Percentiles rank a stretch among this genome's conserved stretches.
Conservation (phyloP, 208 protist genomes). For the Leishmania arabica region DNA sequence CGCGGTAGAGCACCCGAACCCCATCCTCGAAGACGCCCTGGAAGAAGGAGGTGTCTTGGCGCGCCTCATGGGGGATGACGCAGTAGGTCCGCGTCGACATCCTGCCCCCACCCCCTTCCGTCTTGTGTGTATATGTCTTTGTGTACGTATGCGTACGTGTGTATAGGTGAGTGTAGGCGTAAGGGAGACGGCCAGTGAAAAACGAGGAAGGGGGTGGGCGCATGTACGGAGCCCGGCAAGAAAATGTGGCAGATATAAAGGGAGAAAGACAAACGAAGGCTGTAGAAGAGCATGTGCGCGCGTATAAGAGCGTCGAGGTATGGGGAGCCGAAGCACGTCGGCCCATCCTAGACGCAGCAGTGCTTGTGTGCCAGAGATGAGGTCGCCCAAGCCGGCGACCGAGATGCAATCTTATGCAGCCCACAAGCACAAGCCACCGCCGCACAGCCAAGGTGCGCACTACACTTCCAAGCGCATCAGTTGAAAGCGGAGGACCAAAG, state of each 20-base stretch:
- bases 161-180: neutral
- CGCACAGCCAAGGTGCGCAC: neutral
- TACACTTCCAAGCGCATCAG: neutral
- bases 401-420: neutral
- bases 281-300: neutral
- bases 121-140: neutral
- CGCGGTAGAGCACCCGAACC: constrained; percentile 45
- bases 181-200: neutral
- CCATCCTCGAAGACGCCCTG: constrained; percentile 81
- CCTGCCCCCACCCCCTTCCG: neutral
- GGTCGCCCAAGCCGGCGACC: neutral
- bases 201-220: neutral
- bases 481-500: neutral
- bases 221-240: neutral
- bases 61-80: constrained; percentile 70
- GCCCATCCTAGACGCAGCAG: neutral
- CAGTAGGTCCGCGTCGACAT: constrained; percentile 66
- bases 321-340: neutral
- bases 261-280: neutral
- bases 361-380: neutral
- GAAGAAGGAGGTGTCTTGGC: constrained; percentile 60
- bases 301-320: neutral
- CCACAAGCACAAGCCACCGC: neutral
- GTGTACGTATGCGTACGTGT: neutral
- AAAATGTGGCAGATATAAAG: neutral